Conservation (phyloP, 768 basidiomycete species). For the Dendrothele bispora region DNA sequence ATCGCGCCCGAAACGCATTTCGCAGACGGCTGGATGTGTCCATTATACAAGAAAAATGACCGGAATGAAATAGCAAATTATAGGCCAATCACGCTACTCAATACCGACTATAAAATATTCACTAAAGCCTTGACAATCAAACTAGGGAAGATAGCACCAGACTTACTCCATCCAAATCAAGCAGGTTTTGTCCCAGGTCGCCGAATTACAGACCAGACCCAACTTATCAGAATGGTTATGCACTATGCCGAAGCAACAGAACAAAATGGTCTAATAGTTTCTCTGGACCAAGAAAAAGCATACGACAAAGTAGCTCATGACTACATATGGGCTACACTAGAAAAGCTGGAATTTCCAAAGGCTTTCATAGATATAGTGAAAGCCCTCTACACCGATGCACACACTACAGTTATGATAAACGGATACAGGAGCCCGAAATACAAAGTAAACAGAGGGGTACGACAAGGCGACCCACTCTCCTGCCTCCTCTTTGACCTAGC, state of each 20-base stretch:
- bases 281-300: slow-evolving; percentile 1
- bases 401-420: slow-evolving; percentile 23
- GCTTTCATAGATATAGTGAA: slow-evolving; percentile 13
- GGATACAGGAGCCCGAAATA: slow-evolving; percentile 15
- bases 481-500: slow-evolving; percentile 29
- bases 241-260: slow-evolving; percentile 12
- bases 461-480: slow-evolving; percentile 28
- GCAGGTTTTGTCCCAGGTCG: slow-evolving; percentile 25
- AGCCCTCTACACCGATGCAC: slow-evolving; percentile 17
- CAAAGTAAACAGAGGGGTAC: slow-evolving; percentile 19
- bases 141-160: slow-evolving; percentile 8
- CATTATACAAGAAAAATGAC: slow-evolving; percentile 14
- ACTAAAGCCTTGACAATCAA: slow-evolving; percentile 20
- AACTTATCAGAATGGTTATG: slow-evolving; percentile 15
- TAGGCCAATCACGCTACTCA: slow-evolving; percentile 16
- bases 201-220: slow-evolving; percentile 20
- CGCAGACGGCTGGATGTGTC: slow-evolving; percentile 18
- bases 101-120: slow-evolving; percentile 29
- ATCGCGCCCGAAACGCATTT: slow-evolving; percentile 2
- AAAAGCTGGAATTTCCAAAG: neutral
- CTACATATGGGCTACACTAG: slow-evolving; percentile 11
- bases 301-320: slow-evolving; percentile 8
- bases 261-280: slow-evolving; percentile 8
- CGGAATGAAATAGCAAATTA: slow-evolving; percentile 16
- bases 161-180: slow-evolving; percentile 25